Base-by-base conservation (phyloP, 139 green algal species). In the Marvania coccoides region DNA sequence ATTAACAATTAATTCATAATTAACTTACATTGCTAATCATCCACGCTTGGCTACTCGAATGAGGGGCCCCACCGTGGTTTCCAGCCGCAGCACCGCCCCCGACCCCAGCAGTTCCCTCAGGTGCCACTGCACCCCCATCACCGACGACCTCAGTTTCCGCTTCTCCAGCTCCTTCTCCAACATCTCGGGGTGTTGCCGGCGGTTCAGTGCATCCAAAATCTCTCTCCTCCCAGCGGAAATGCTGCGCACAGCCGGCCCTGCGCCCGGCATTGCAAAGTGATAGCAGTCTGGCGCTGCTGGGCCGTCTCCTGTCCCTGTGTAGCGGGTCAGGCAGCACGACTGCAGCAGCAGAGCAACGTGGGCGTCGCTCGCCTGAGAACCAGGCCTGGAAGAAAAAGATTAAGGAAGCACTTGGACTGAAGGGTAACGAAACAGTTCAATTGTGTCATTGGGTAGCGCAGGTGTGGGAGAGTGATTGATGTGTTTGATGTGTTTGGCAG, bases 261-360 rank as follows among this genome's bases (percentile, higher is more conserved):
- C 61, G 10, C 53, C 37, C 12, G 78, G 76, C 48, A 84, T 39
- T 26, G 66, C 55, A 58, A 84, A 83, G 28, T 64, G 31, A 30
- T 72, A 81, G 33, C 47, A 42, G 19, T 74, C 76, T 1, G 37
- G 29, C 1, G 58, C 30, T 2, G 12, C 45, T 51, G 42, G 19
- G 19, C 42, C 42, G 19, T 28, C 19, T 19, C 42, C 42, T 51
- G 19, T 19, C 42, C 42, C 42, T 0, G 61, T 46, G 58, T 81
- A 58, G 2, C 72, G 55, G 0, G 54, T 71, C 26, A 83, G 53
- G 24, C 75, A 65, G 29, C 76, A 72, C 1, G 39, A 40, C 35
- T 69, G 68, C 4, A 83, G 65, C 47, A 83, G 65, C 39, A 83
- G 59, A 4, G 67, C 63, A 5, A 83, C 36, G 12, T 83, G 76